These are phyloP conservation scores for Erodium maritimum DNA, from an alignment of 345 rosid species.

Conservation along the genomic window DNA sequence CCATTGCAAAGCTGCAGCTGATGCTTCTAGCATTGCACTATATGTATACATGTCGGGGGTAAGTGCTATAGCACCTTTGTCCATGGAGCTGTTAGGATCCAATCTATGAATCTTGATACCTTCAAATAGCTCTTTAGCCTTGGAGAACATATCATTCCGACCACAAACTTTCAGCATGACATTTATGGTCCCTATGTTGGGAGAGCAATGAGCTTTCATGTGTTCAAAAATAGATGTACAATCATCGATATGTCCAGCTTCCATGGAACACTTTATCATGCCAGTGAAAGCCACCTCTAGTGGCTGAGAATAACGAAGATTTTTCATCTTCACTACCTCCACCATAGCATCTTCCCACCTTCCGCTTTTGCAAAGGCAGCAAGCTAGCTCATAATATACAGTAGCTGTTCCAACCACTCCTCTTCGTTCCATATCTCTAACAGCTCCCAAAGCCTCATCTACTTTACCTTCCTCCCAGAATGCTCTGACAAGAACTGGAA, in stretches of 20 bases:
- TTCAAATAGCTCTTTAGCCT: constrained; percentile 75
- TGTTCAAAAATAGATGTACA: constrained; percentile 55
- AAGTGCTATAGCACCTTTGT: constrained; percentile 11
- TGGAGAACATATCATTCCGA: constrained; percentile 65
- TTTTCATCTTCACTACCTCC: constrained; percentile 64
- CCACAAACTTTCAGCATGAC: constrained; percentile 73
- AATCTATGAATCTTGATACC: constrained; percentile 26
- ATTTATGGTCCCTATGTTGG: constrained; percentile 82
- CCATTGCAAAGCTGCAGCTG: constrained; percentile 74
- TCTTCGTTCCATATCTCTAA: constrained; percentile 75
- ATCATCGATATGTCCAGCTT: constrained; percentile 65
- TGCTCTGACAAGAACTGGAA: constrained; percentile 71
- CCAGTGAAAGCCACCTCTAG: constrained; percentile 79
- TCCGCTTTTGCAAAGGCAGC: constrained; percentile 78
- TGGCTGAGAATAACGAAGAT: constrained; percentile 48
- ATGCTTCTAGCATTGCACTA: constrained; percentile 78
- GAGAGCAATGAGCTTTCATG: constrained; percentile 58
- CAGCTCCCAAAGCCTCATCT: constrained; percentile 66
- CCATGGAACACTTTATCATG: constrained; percentile 56
- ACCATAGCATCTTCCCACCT: constrained; percentile 73
- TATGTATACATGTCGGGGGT: constrained; percentile 63
- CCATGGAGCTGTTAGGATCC: constrained; percentile 4
- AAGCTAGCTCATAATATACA: constrained; percentile 74
- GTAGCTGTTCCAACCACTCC: constrained; percentile 79
- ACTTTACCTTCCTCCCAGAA: constrained; percentile 79